Conservation (phyloP, 805 yeast genomes). For the Maudiozyma pseudohumilis region DNA sequence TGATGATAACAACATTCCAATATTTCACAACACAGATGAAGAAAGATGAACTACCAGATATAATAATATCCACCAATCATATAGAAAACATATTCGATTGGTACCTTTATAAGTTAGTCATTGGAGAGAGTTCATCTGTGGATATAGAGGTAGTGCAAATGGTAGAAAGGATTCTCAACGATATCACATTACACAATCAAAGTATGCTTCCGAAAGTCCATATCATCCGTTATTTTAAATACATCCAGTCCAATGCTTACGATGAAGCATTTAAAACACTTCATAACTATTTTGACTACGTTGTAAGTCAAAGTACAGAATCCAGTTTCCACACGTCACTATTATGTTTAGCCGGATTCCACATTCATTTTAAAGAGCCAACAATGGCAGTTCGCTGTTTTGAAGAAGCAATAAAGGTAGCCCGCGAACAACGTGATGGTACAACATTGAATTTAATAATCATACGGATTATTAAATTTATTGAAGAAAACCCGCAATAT, state of each 20-base stretch:
- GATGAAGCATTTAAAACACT: constrained; percentile 41
- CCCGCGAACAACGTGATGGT: constrained; percentile 74
- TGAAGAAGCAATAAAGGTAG: constrained; percentile 79
- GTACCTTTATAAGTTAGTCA: constrained; percentile 9
- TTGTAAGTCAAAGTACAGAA: constrained; percentile 56
- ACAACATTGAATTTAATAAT: constrained; percentile 61
- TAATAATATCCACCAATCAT: constrained; percentile 11
- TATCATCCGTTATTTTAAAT: constrained; percentile 16
- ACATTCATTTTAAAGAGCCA: constrained; percentile 56
- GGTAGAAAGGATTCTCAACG: constrained; percentile 1
- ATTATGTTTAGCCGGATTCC: constrained; percentile 59
- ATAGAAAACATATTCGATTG: constrained; percentile 18
- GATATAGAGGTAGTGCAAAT: not conserved
- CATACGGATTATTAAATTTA: constrained; percentile 64
- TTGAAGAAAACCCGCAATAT: constrained; percentile 56
- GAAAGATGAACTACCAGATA: not conserved
- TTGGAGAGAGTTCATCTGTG: not conserved
- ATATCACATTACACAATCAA: constrained; percentile 14
- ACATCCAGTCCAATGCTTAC: constrained; percentile 11
- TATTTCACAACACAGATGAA: not conserved
- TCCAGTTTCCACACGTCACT: constrained; percentile 69
- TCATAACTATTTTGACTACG: constrained; percentile 59
- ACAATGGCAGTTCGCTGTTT: constrained; percentile 67
- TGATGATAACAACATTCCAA: constrained; percentile 8
- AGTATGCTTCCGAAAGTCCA: constrained; percentile 22